Percentiles rank a stretch among this genome's conserved stretches.
These are phyloP conservation scores for Coffea humblotiana DNA, from an alignment of 305 asterid genomes.

Conservation along the genomic window DNA sequence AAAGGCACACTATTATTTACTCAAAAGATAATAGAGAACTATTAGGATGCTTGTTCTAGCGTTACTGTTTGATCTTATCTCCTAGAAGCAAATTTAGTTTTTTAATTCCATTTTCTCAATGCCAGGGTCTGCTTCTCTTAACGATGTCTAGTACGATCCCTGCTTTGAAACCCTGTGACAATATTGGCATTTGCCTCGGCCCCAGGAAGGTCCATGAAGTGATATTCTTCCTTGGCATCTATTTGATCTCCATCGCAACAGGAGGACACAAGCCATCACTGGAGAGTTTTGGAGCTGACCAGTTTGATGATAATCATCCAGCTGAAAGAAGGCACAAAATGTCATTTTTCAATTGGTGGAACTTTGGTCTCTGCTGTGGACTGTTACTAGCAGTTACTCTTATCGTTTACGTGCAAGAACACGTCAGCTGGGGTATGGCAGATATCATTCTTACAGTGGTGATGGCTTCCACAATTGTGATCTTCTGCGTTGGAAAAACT, in stretches of 20 bases:
- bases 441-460: slow-evolving; percentile 56
- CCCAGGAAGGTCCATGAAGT: slow-evolving; percentile 51
- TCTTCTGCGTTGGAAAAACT: slow-evolving; percentile 57
- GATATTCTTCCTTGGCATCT: slow-evolving; percentile 67
- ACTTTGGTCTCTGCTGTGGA: slow-evolving; percentile 66
- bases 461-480: slow-evolving; percentile 42
- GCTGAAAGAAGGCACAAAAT: slow-evolving; percentile 57
- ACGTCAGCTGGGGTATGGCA: slow-evolving; percentile 71
- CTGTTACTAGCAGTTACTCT: slow-evolving; percentile 69
- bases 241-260: slow-evolving; percentile 73
- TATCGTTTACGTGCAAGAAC: slow-evolving; percentile 69
- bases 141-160: slow-evolving; percentile 73
- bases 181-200: slow-evolving; percentile 20
- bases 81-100: neutral
- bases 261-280: slow-evolving; percentile 90
- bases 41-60: neutral
- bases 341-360: slow-evolving; percentile 99
- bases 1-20: neutral
- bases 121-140: slow-evolving; percentile 72
- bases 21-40: neutral
- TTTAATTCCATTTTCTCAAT: neutral
- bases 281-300: slow-evolving; percentile 97
- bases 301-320: slow-evolving; percentile 78
- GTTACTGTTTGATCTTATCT: neutral
- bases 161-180: slow-evolving; percentile 47